Percentiles rank a stretch among this genome's conserved stretches.
These are phyloP conservation scores for Spathaspora passalidarum DNA, from an alignment of 805 yeast species.

Conservation along the genomic window DNA sequence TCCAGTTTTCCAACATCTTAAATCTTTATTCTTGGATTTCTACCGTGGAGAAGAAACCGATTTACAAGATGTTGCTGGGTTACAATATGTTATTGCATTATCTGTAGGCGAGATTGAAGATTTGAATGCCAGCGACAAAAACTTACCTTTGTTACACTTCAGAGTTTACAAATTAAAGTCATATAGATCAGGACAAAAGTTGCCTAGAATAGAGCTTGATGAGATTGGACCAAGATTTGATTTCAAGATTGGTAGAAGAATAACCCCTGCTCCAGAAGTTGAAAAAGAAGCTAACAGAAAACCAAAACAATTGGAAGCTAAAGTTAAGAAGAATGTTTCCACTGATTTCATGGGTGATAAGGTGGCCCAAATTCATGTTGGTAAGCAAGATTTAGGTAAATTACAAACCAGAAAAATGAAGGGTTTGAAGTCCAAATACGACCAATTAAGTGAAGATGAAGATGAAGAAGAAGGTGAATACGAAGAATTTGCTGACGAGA, in stretches of 20 bases:
- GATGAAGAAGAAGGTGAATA: constrained; percentile 36
- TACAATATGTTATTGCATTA: constrained; percentile 85
- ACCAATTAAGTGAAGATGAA: constrained; percentile 64
- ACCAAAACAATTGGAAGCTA: constrained; percentile 79
- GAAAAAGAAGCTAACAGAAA: constrained; percentile 83
- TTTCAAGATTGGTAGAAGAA: constrained; percentile 85
- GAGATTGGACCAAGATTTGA: constrained; percentile 96
- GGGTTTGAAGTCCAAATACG: constrained; percentile 86
- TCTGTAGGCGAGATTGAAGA: constrained; percentile 76
- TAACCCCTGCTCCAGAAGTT: constrained; percentile 78
- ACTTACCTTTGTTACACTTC: constrained; percentile 79
- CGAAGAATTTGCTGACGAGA: constrained; percentile 12
- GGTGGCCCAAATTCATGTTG: constrained; percentile 94
- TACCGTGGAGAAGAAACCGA: constrained; percentile 81
- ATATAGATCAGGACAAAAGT: constrained; percentile 75
- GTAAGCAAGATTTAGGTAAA: constrained; percentile 86
- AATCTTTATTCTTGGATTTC: constrained; percentile 86
- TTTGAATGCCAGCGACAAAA: constrained; percentile 55
- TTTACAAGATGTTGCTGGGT: constrained; percentile 89
- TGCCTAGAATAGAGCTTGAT: constrained; percentile 90
- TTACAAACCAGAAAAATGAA: constrained; percentile 98
- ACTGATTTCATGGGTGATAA: constrained; percentile 92
- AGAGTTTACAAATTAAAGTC: constrained; percentile 88
- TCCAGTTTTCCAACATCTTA: constrained; percentile 80
- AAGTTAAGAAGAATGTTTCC: constrained; percentile 83